Evolutionary conservation across 2,329 filamentous ascomycete species (phyloP).

Genomic region (Pseudopithomyces chartarum): DNA sequence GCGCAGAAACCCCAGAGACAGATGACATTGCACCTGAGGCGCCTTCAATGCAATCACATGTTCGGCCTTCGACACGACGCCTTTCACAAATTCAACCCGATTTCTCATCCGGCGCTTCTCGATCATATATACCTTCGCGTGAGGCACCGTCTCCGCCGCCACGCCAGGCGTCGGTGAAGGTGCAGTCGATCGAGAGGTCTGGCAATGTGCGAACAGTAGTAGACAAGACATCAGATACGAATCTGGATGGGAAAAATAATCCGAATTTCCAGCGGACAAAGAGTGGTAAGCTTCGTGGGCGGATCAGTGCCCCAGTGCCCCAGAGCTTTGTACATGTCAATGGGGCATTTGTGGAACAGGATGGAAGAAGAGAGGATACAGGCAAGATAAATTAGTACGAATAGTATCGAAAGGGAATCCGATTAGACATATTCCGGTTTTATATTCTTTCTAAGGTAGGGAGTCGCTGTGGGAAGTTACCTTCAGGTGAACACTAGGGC

Average conservation of each 20-base stretch:
- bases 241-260: neutral
- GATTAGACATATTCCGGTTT: too few relatives aligned
- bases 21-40: neutral
- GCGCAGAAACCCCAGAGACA: neutral
- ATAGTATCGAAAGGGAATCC: too few relatives aligned
- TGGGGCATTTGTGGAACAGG: conserved; percentile 8
- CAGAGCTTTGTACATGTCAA: conserved; percentile 7
- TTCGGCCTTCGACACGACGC: neutral
- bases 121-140: conserved; percentile 6
- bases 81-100: conserved; percentile 12
- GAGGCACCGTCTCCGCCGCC: conserved; percentile 5
- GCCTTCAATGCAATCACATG: neutral
- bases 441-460: too few relatives aligned
- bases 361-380: neutral
- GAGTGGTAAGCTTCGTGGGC: conserved; percentile 1
- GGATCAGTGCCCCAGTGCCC: conserved; percentile 5
- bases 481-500: too few relatives aligned
- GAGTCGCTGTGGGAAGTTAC: too few relatives aligned
- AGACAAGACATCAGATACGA: neutral
- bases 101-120: neutral
- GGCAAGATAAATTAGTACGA: neutral
- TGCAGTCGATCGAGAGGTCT: neutral
- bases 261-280: neutral
- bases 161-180: neutral
- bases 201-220: neutral